Base-by-base conservation (phyloP, 2,329 filamentous ascomycete genomes). In the Talaromyces sp. region DNA sequence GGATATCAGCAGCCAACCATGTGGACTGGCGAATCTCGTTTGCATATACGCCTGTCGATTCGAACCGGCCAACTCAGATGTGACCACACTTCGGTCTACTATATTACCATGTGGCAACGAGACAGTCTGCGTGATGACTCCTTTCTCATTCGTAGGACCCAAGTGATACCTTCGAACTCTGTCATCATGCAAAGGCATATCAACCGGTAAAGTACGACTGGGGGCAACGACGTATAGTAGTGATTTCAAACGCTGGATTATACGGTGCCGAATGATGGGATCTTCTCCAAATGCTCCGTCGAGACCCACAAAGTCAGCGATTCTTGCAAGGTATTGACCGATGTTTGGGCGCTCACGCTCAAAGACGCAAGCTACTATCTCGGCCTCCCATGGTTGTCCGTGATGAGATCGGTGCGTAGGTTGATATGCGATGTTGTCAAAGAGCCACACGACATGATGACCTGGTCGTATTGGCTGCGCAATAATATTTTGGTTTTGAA, bases 391-490 rank as follows among this genome's bases (percentile, higher is more conserved):
- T 59, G 70, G 66, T 72, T 74, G 60, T 63, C 74, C 69, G 18
- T 70, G 69, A 40, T 55, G 28, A 31, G 16, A n/a, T 64, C 70
- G 52, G 79, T 76, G 73, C 50, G 66, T 64, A 65, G 73, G 72
- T 64, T 86, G 85, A 73, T 89, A 93, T 4, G 92, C 93, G 2
- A 90, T 93, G 71, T 95, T 96, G 79, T 98, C 92, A 55, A 97
- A 81, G 7, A 97, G 80, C 93, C 93, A 97, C 44, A 97, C 87
- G 14, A 85, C 86, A 73, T 96, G 89, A 57, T 81, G 75, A n/a
- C 84, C 77, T 4, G 23, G n/a, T 33, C 60, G 35, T n/a, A 55
- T 84, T 37, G 81, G 78, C 52, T 83, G 83, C 0, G 84, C 81
- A 12, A 88, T 77, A 0, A 88, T 87, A 69, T 87, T 88, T 57